Base-by-base conservation (phyloP, 148 eudicot species). In the Heliamphora exappendiculata region DNA sequence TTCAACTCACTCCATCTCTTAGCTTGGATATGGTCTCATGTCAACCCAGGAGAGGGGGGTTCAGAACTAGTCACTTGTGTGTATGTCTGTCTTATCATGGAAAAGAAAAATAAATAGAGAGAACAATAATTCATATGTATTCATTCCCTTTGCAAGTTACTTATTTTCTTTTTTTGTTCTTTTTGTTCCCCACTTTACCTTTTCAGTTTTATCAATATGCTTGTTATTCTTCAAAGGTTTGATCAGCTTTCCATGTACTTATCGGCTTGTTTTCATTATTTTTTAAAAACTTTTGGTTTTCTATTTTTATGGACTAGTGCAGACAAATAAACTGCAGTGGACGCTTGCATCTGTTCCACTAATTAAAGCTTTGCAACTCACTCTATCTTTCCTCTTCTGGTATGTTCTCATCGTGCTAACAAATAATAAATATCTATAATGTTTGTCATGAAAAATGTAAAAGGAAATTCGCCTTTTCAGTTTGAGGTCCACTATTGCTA, bases 271-370 rank as follows among this genome's bases (percentile, higher is more conserved):
- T 41, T 67, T 77, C 22, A 16, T 41, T 17, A 58, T 69, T 69
- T 55, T 33, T 50, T 12, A 44, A 24, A 4, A n/a, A n/a, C 29
- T 65, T 69, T 79, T 17, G 68, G 33, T 82, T 78, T 10, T 47
- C 72, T 59, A 42, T 78, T 69, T 75, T 39, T 55, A 29, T 75
- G 63, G 60, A 76, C 83, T 86, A 78, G 86, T 84, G 76, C 98
- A 96, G 99, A 79, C 84, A 73, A 91, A 86, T 80, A 96, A 85
- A 69, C 79, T 96, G 84, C 99, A 96, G 76, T 96, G 99, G 99
- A 75, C 86, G 58, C 86, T 96, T 70, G 87, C 98, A 76, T 80
- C 93, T 75, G 97, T 96, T 79, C 99, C 99, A 11, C 69, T 86
- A 36, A 87, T 93, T 36, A 96, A 96, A 84, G 87, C 94, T 58